Evolutionary conservation across 176 grass and related monocot genomes (phyloP).

Genomic region (Carex scoparia): DNA sequence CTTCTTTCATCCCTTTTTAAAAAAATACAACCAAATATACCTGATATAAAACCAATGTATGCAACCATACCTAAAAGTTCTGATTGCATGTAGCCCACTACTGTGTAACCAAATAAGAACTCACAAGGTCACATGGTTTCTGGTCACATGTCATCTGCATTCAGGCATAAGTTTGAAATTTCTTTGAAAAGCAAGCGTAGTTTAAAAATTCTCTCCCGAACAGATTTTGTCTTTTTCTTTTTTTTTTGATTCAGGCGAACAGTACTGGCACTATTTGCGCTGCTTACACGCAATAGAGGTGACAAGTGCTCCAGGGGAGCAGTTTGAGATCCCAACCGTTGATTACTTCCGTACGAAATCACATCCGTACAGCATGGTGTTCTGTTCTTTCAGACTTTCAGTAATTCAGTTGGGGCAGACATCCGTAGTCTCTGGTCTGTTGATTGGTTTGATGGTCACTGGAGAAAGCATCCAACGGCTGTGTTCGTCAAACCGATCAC

Average conservation of each 20-base stretch:
- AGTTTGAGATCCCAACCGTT: slow-evolving; percentile 10
- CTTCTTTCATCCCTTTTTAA: neutral
- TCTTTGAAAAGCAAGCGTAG: neutral
- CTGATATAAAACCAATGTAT: neutral
- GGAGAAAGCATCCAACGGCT: neutral
- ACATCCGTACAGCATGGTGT: neutral
- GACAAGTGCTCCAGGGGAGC: neutral
- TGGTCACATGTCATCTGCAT: neutral
- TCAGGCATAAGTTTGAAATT: neutral
- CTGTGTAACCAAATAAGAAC: neutral
- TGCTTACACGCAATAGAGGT: neutral
- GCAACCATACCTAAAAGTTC: neutral
- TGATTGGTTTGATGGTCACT: neutral
- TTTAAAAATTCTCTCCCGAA: neutral
- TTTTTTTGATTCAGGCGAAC: neutral
- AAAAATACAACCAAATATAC: neutral
- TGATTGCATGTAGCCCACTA: neutral
- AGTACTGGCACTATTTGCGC: neutral
- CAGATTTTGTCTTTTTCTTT: neutral
- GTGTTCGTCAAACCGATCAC: neutral
- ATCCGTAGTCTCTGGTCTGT: neutral
- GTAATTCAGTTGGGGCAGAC: neutral
- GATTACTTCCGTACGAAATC: slow-evolving; percentile 15
- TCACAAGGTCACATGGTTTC: neutral
- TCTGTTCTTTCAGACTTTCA: neutral